A percentile compares a stretch with the other conserved stretches of the same genome.
These are phyloP conservation scores for Cladosporium sp. DNA, from an alignment of 2,329 filamentous ascomycete species.

Conservation along the genomic window DNA sequence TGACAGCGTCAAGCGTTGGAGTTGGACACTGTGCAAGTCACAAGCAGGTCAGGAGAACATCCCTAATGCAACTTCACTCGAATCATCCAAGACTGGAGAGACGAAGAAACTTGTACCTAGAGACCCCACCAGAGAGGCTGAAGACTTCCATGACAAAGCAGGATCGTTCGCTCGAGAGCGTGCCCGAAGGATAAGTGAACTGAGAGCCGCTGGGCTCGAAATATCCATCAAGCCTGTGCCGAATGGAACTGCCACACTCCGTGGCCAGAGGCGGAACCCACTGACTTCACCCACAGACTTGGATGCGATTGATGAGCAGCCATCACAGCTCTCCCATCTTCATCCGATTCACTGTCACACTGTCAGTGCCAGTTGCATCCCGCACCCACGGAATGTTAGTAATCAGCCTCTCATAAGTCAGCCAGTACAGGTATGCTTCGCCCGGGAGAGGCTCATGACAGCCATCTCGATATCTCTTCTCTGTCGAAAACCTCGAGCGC, in stretches of 20 bases:
- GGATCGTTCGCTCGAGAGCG: background rate
- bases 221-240: background rate
- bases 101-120: background rate
- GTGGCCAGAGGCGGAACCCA: background rate
- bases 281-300: background rate
- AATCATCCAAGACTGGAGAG: background rate
- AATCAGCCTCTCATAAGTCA: background rate
- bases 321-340: background rate
- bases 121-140: background rate
- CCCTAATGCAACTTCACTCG: background rate
- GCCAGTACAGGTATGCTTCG: conserved; percentile 4
- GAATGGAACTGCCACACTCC: background rate
- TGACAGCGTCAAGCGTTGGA: conserved; percentile 6
- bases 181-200: background rate
- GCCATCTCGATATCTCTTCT: background rate
- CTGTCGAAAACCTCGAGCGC: background rate
- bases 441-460: background rate
- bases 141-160: background rate
- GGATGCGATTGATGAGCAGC: background rate
- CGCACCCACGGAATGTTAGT: background rate
- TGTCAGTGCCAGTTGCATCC: background rate
- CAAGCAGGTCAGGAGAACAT: background rate
- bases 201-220: background rate
- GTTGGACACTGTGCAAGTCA: background rate
- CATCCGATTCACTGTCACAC: background rate